These are phyloP conservation scores for Sporothrix sp. DNA, from an alignment of 2,329 filamentous ascomycete genomes.

Conservation along the genomic window DNA sequence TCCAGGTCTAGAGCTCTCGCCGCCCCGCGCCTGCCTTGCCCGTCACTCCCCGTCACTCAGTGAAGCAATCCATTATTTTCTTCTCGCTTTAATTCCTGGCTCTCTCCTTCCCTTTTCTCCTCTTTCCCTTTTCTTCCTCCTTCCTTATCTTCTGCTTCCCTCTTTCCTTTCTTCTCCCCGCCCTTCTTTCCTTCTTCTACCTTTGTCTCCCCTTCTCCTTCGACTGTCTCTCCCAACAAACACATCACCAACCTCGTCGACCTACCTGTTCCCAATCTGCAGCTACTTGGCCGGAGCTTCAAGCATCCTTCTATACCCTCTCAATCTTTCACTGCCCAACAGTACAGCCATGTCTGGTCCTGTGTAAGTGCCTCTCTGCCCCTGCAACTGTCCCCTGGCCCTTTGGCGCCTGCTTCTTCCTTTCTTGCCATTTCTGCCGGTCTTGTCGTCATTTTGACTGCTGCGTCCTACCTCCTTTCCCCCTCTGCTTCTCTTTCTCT, in stretches of 20 bases:
- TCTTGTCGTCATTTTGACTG: constrained; percentile 2
- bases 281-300: too few relatives aligned
- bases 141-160: background rate
- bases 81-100: constrained; percentile 13
- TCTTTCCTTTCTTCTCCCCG: background rate
- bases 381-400: background rate
- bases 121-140: background rate
- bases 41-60: background rate
- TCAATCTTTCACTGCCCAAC: constrained; percentile 3
- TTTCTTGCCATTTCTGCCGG: too few relatives aligned
- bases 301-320: background rate
- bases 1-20: background rate
- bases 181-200: background rate
- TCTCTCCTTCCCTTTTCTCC: background rate
- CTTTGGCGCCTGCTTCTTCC: background rate
- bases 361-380: constrained; percentile 46
- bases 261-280: background rate
- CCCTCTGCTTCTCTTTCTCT: constrained; percentile 14
- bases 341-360: constrained; percentile 49
- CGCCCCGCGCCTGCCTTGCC: constrained; percentile 5
- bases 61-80: constrained; percentile 6
- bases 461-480: background rate
- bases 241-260: background rate
- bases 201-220: background rate
- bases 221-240: background rate